A percentile compares a stretch with the other conserved stretches of the same genome.
These are phyloP conservation scores for Mycena sp. DNA, from an alignment of 1,284 basidiomycete species.

Conservation along the genomic window DNA sequence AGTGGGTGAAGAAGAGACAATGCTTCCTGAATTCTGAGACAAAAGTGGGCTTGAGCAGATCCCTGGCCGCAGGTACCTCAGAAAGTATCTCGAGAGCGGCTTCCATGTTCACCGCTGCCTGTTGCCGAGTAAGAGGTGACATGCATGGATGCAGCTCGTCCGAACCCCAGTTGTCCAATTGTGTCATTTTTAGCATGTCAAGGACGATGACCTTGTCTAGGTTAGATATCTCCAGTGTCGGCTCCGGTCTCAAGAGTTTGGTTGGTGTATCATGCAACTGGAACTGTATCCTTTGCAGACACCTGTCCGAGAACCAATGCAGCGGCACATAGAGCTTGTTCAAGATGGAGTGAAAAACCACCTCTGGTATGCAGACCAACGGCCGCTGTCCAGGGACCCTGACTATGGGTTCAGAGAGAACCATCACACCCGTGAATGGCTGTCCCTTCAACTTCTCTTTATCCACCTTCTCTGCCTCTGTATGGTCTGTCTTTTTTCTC, in stretches of 20 bases:
- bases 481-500: neutral
- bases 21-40: too few relatives aligned
- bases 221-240: neutral
- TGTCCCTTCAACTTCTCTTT: neutral
- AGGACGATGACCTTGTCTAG: neutral
- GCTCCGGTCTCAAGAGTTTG: neutral
- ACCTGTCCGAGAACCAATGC: neutral
- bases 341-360: neutral
- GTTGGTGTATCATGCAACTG: neutral
- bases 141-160: neutral
- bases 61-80: neutral
- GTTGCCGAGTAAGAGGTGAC: slow-evolving; percentile 7
- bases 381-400: neutral
- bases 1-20: too few relatives aligned
- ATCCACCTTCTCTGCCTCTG: neutral
- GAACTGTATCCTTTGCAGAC: neutral
- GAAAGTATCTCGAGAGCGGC: neutral
- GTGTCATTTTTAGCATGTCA: neutral
- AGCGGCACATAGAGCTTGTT: slow-evolving; percentile 1
- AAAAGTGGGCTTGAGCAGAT: neutral
- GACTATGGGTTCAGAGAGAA: neutral
- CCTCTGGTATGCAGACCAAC: neutral
- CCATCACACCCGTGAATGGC: neutral
- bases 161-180: neutral
- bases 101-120: neutral